phyloP scores from a whole-genome alignment of 371 early-diverging fungal genomes.

The Apophysomyces sp. region DNA sequence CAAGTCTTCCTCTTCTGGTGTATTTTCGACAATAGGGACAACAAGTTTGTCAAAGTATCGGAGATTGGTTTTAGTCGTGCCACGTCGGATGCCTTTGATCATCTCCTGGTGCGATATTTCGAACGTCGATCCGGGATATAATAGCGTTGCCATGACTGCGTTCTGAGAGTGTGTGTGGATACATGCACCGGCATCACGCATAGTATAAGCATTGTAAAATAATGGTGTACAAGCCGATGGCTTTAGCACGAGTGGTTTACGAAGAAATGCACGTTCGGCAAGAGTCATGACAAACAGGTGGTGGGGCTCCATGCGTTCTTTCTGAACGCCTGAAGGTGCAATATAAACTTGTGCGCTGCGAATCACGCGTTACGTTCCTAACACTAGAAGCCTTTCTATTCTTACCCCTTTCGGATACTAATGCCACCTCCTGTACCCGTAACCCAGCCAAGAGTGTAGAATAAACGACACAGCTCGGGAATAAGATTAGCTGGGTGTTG shows the following conservation, averaged over 20 bases:
- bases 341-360: conserved; percentile 78
- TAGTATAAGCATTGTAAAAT: conserved; percentile 89
- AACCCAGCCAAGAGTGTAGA: conserved; percentile 93
- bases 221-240: conserved; percentile 94
- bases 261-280: conserved; percentile 59
- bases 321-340: conserved; percentile 95
- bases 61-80: conserved; percentile 60
- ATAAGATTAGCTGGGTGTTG: conserved; percentile 88
- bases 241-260: conserved; percentile 69
- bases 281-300: conserved; percentile 86
- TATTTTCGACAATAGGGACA: conserved; percentile 96
- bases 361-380: background rate
- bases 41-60: conserved; percentile 83
- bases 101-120: conserved; percentile 96
- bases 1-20: conserved; percentile 92
- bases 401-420: conserved; percentile 79
- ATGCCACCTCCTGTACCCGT: conserved; percentile 97
- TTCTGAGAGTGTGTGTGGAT: conserved; percentile 96
- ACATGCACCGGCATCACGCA: conserved; percentile 92
- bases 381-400: background rate
- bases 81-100: conserved; percentile 96
- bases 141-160: conserved; percentile 92
- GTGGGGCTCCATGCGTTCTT: conserved; percentile 85
- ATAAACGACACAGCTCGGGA: conserved; percentile 89
- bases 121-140: conserved; percentile 70